phyloP scores from a whole-genome alignment of 306 rosid genomes.

The Cucurbita argyrosperma region DNA sequence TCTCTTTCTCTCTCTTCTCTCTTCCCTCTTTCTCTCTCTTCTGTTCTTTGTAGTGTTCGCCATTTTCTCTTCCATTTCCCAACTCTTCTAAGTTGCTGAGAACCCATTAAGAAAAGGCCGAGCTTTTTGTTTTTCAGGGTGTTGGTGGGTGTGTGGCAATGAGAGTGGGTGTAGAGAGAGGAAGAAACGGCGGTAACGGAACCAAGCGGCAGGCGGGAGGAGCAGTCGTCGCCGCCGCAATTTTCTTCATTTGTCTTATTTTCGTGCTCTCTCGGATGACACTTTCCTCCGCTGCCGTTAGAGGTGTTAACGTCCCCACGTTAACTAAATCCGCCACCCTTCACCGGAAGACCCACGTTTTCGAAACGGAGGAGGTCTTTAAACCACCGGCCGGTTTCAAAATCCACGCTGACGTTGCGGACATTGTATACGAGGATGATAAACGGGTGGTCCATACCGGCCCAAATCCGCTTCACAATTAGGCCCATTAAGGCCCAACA shows the following conservation, averaged over 20 bases:
- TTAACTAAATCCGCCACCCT: too few species aligned
- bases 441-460: constrained; percentile 72
- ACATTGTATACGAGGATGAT: constrained; percentile 33
- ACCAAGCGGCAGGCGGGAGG: background rate
- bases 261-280: background rate
- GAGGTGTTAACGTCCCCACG: background rate
- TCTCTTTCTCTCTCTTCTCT: background rate
- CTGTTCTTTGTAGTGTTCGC: too few species aligned
- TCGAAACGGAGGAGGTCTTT: background rate
- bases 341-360: background rate
- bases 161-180: constrained; percentile 6
- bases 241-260: constrained; percentile 2
- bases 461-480: constrained; percentile 94
- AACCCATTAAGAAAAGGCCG: background rate
- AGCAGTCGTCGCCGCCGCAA: background rate
- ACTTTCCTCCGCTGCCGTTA: background rate
- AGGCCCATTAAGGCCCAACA: constrained; percentile 7
- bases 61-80: background rate
- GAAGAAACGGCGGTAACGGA: background rate
- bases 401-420: background rate
- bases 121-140: background rate
- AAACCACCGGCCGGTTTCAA: background rate
- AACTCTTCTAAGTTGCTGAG: background rate
- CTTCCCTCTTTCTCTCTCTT: background rate
- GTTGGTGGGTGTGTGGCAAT: background rate